Conservation (phyloP, 2,329 filamentous ascomycete genomes). For the Rhynchosporium secalis region DNA sequence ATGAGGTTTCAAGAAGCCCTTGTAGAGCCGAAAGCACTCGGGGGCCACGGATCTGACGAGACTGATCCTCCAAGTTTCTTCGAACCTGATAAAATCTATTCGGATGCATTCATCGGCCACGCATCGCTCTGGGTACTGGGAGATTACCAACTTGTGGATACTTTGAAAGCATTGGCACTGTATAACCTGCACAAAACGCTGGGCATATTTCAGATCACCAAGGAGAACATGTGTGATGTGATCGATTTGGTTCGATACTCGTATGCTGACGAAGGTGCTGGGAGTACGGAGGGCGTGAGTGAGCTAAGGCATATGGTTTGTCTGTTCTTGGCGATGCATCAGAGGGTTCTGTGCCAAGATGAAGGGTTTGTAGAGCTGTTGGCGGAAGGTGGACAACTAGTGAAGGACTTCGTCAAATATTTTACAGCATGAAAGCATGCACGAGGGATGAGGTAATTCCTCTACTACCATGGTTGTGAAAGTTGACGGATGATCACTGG, state of each 20-base stretch:
- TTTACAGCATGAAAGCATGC: not conserved
- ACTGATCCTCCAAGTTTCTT: not conserved
- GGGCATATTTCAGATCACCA: slow-evolving; percentile 21
- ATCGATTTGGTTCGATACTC: slow-evolving; percentile 20
- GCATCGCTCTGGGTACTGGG: slow-evolving; percentile 26
- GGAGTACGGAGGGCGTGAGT: not conserved
- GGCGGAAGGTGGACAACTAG: slow-evolving; percentile 27
- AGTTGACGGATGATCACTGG: too few species aligned
- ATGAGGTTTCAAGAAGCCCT: too few species aligned
- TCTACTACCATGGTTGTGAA: too few species aligned
- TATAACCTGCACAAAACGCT: slow-evolving; percentile 32
- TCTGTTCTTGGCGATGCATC: slow-evolving; percentile 25
- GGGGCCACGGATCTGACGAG: too few species aligned
- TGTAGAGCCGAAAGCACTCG: too few species aligned
- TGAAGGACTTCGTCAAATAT: slow-evolving; percentile 30
- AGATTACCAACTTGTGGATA: slow-evolving; percentile 19
- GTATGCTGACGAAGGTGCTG: slow-evolving; percentile 20
- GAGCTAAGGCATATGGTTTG: slow-evolving; percentile 20
- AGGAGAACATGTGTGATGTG: slow-evolving; percentile 24
- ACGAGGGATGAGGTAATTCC: too few species aligned
- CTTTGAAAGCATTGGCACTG: slow-evolving; percentile 27
- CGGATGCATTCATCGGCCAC: slow-evolving; percentile 22
- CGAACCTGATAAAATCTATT: slow-evolving; percentile 21
- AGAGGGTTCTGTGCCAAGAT: slow-evolving; percentile 17
- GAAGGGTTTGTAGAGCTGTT: slow-evolving; percentile 27